These are phyloP conservation scores for Cyberlindnera misumaiensis DNA, from an alignment of 805 yeast species.

Conservation along the genomic window DNA sequence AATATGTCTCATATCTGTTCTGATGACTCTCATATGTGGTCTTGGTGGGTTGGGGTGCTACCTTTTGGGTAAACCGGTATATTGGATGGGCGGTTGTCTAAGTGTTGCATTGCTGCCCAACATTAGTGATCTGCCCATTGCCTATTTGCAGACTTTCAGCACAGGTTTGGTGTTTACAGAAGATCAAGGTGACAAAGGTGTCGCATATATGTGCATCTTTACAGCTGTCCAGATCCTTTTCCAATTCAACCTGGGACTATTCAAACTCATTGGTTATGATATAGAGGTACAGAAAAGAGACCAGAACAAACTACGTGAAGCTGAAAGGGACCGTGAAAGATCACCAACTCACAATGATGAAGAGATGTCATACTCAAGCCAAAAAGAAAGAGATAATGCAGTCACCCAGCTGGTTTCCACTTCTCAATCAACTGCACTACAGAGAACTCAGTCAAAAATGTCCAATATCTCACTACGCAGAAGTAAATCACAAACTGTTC, in stretches of 20 bases:
- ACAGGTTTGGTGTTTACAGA: slow-evolving; percentile 40
- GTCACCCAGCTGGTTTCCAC: slow-evolving; percentile 5
- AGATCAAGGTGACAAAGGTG: slow-evolving; percentile 64
- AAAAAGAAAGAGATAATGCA: slow-evolving; percentile 1
- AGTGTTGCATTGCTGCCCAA: slow-evolving; percentile 70
- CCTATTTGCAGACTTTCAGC: slow-evolving; percentile 61
- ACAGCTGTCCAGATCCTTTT: slow-evolving; percentile 53
- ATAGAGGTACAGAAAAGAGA: slow-evolving; percentile 21
- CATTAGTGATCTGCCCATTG: slow-evolving; percentile 72
- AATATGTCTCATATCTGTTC: slow-evolving; percentile 42
- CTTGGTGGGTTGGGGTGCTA: slow-evolving; percentile 29
- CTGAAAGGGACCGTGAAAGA: neutral
- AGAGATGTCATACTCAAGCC: neutral
- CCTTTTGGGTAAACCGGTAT: slow-evolving; percentile 35
- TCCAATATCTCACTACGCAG: slow-evolving; percentile 12
- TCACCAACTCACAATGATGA: slow-evolving; percentile 1
- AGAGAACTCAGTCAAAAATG: slow-evolving; percentile 9
- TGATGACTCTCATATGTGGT: slow-evolving; percentile 47
- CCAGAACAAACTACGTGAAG: neutral
- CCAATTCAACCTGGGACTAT: slow-evolving; percentile 74
- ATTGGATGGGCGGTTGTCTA: slow-evolving; percentile 66
- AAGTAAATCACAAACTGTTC: slow-evolving; percentile 27
- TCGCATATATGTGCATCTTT: slow-evolving; percentile 77
- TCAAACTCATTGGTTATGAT: slow-evolving; percentile 63
- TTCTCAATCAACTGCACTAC: slow-evolving; percentile 2